Base-by-base conservation (phyloP, 345 rosid species). In the Brassica juncea region DNA sequence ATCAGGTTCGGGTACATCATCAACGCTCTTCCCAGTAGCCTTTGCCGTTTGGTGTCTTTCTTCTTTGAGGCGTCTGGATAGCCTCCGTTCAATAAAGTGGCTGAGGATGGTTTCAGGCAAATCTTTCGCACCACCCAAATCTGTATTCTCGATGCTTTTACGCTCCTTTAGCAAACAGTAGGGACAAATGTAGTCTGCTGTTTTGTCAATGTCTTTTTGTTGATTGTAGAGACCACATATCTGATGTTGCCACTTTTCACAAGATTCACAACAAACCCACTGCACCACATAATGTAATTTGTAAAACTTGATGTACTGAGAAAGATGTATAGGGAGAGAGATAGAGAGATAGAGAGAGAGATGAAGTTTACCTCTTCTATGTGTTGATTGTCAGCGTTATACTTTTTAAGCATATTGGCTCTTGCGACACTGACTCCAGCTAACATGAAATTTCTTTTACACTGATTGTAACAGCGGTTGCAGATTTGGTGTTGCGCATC, bases 191-290 rank as follows among this genome's bases (percentile, higher is more conserved):
- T 86, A 85, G 55, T 72, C 84, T 52, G 85, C 80, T 12, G 68
- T 72, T 30, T 83, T 83, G 69, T 85, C 86, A 55, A 2, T 12
- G 74, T 89, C 82, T 47, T 60, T 85, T 32, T 79, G 63, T 60
- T 34, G 70, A 83, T 89, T 89, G 77, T 82, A 88, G 15, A 89
- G 88, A 71, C 87, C 88, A 83, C 93, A 89, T 75, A 86, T 88
- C 72, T 85, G 87, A 77, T 89, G 93, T 77, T 89, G 93, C 93
- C 89, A 87, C 35, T 64, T 61, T 58, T 77, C 52, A 60, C 91
- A 89, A 82, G 80, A 82, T 73, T 77, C 86, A 73, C 93, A 89
- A 44, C 68, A 83, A 73, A 88, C 90, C 90, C 90, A 89, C 91
- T 86, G 85, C 71, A 74, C 37, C 68, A 81, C 49, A 78, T 15